phyloP scores from a whole-genome alignment of 192 early-diverging fungal genomes.

The Linnemannia elongata region DNA sequence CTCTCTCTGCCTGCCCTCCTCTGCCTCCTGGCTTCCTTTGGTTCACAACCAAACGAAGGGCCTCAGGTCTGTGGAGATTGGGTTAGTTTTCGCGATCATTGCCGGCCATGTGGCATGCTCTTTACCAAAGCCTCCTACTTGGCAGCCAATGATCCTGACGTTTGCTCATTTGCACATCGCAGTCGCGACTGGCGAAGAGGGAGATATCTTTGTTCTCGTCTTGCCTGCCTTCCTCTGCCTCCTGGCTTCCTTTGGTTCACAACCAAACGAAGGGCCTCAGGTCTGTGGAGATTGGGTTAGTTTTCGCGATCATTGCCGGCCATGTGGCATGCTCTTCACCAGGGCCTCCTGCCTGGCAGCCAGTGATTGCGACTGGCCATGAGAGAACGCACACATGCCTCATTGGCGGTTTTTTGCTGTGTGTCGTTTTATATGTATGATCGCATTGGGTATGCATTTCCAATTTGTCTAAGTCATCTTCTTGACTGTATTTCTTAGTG shows the following conservation, averaged over 20 bases:
- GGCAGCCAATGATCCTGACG: slow-evolving; percentile 33
- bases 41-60: slow-evolving; percentile 39
- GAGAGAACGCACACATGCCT: slow-evolving; percentile 26
- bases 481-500: slow-evolving; percentile 21
- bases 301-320: slow-evolving; percentile 45
- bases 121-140: slow-evolving; percentile 39
- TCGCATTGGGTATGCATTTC: slow-evolving; percentile 7
- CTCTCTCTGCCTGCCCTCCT: slow-evolving; percentile 35
- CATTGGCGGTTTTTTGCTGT: slow-evolving; percentile 7
- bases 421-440: slow-evolving; percentile 17
- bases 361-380: slow-evolving; percentile 49
- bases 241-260: slow-evolving; percentile 44
- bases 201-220: too few relatives aligned
- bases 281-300: slow-evolving; percentile 43
- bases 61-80: slow-evolving; percentile 41
- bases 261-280: slow-evolving; percentile 49
- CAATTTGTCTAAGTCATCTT: slow-evolving; percentile 18
- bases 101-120: slow-evolving; percentile 36
- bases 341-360: slow-evolving; percentile 46
- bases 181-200: slow-evolving; percentile 7
- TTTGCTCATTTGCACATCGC: slow-evolving; percentile 20
- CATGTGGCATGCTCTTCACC: slow-evolving; percentile 40
- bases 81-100: slow-evolving; percentile 49
- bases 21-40: slow-evolving; percentile 52
- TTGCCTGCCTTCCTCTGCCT: slow-evolving; percentile 50